Percentiles rank a stretch among this genome's conserved stretches.
phyloP scores from a whole-genome alignment of 2,329 filamentous ascomycete species.

The Setomelanomma holmii region DNA sequence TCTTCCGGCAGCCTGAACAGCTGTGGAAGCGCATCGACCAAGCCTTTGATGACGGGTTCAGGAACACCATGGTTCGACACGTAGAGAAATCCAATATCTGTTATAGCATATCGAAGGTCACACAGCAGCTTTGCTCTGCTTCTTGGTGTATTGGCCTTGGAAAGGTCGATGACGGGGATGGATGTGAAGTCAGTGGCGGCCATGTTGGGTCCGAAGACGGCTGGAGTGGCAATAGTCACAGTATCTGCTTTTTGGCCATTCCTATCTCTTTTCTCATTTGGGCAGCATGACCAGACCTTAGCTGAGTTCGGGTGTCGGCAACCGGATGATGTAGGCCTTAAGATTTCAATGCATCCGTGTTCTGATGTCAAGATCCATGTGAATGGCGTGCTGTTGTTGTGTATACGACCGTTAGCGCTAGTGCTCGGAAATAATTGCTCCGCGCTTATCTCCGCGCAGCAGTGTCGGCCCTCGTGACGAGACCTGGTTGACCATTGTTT shows the following conservation, averaged over 20 bases:
- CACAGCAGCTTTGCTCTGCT: slow-evolving; percentile 49
- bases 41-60: not conserved
- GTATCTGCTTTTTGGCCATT: not conserved
- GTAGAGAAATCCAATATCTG: slow-evolving; percentile 12
- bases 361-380: slow-evolving; percentile 1
- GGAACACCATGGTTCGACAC: slow-evolving; percentile 10
- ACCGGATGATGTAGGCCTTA: not conserved
- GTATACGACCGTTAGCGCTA: not conserved
- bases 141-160: slow-evolving; percentile 46
- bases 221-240: too few species aligned
- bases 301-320: not conserved
- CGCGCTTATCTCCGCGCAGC: not conserved
- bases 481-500: too few species aligned
- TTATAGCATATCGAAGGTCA: slow-evolving; percentile 53
- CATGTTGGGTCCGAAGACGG: slow-evolving; percentile 10
- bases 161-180: slow-evolving; percentile 60
- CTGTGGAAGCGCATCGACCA: slow-evolving; percentile 45
- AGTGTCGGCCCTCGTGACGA: too few species aligned
- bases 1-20: slow-evolving; percentile 50
- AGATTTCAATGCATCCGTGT: not conserved
- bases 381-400: slow-evolving; percentile 6
- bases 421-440: not conserved
- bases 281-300: not conserved
- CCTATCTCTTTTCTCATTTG: too few species aligned
- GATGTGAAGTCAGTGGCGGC: slow-evolving; percentile 9